Evolutionary conservation across 2,329 filamentous ascomycete genomes (phyloP).

Genomic region (Daldinia eschscholtzii): DNA sequence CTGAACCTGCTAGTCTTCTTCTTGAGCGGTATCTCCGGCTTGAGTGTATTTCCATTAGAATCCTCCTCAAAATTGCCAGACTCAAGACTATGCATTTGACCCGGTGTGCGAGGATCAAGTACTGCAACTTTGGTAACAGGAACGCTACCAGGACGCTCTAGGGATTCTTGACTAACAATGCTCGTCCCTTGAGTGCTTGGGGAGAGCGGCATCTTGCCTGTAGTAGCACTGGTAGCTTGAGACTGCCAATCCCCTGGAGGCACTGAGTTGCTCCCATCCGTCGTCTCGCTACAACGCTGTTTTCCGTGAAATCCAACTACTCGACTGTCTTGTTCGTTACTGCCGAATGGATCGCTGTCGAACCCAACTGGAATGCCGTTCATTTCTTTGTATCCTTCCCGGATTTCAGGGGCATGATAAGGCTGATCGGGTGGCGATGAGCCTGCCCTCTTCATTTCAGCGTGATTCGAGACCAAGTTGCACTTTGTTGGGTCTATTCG

Average conservation of each 20-base stretch:
- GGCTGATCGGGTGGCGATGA: constrained; percentile 46
- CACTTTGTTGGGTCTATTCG: constrained; percentile 38
- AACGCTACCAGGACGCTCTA: constrained; percentile 63
- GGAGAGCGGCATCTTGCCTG: constrained; percentile 73
- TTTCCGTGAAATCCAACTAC: constrained; percentile 56
- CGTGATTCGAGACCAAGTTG: constrained; percentile 44
- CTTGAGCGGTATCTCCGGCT: constrained; percentile 65
- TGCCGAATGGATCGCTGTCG: constrained; percentile 64
- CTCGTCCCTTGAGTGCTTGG: constrained; percentile 76
- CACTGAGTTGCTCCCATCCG: constrained; percentile 69
- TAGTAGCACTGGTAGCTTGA: constrained; percentile 73
- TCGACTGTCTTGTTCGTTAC: constrained; percentile 55
- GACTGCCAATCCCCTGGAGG: constrained; percentile 72
- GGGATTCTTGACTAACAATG: constrained; percentile 71
- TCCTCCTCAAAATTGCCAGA: constrained; percentile 54
- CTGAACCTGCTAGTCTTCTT: constrained; percentile 74
- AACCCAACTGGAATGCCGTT: constrained; percentile 62
- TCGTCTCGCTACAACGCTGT: constrained; percentile 72
- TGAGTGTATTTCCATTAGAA: constrained; percentile 60
- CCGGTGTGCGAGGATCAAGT: constrained; percentile 53
- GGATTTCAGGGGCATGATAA: constrained; percentile 52
- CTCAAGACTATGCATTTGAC: constrained; percentile 47
- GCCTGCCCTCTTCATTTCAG: constrained; percentile 47
- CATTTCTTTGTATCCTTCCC: constrained; percentile 57
- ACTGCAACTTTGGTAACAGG: constrained; percentile 58